Conservation (phyloP, 176 grass and related monocot species). For the Aegilops tauschii region DNA sequence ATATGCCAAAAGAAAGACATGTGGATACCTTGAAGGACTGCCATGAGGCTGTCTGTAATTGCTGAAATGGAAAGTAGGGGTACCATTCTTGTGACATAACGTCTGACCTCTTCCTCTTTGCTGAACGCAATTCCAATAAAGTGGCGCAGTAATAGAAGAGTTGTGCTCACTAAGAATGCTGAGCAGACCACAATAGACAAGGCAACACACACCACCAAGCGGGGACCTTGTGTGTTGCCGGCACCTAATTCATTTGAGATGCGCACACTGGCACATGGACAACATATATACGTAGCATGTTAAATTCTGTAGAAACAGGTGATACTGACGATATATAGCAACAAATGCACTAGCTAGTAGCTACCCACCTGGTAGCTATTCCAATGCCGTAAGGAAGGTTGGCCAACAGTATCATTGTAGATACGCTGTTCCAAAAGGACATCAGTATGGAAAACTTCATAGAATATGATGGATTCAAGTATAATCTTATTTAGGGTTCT, state of each 20-base stretch:
- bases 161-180: conserved; percentile 32
- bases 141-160: conserved; percentile 33
- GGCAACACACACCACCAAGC: conserved; percentile 28
- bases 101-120: conserved; percentile 25
- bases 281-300: neutral
- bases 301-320: neutral
- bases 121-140: conserved; percentile 57
- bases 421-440: conserved; percentile 40
- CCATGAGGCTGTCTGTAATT: conserved; percentile 48
- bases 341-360: neutral
- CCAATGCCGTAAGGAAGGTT: conserved; percentile 55
- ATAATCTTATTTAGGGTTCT: neutral
- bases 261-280: conserved; percentile 31
- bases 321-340: neutral
- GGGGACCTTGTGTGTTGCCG: conserved; percentile 42
- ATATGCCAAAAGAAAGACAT: neutral
- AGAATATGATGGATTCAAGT: neutral
- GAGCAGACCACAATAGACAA: conserved; percentile 31
- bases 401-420: conserved; percentile 31
- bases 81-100: conserved; percentile 49
- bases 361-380: conserved; percentile 44
- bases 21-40: conserved; percentile 50
- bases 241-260: conserved; percentile 70
- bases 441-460: neutral
- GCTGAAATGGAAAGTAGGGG: conserved; percentile 46